phyloP scores from a whole-genome alignment of 768 basidiomycete species.

The Leccinum truebloodii region DNA sequence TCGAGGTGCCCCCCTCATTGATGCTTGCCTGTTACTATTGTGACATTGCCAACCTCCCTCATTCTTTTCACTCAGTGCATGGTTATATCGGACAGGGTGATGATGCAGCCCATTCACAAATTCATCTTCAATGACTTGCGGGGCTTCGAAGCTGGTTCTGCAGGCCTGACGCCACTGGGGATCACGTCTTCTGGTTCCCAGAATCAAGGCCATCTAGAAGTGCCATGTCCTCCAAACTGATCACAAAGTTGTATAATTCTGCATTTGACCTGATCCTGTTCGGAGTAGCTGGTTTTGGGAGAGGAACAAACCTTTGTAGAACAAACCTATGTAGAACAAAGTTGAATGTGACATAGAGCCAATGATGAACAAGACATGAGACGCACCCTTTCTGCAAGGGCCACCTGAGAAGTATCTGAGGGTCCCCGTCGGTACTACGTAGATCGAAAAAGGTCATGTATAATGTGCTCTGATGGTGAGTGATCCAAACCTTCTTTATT shows the following conservation, averaged over 20 bases:
- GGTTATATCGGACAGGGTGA: too few relatives aligned
- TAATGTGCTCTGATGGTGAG: neutral
- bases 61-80: too few relatives aligned
- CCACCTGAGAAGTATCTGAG: slow-evolving; percentile 88
- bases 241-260: slow-evolving; percentile 73
- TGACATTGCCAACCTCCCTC: too few relatives aligned
- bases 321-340: neutral
- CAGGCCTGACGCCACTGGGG: too few relatives aligned
- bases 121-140: too few relatives aligned
- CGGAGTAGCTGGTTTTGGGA: slow-evolving; percentile 79
- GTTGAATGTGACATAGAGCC: neutral
- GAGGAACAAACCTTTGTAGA: slow-evolving; percentile 76
- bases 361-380: slow-evolving; percentile 3
- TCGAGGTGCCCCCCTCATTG: too few relatives aligned
- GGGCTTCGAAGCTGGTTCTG: too few relatives aligned
- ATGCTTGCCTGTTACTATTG: too few relatives aligned
- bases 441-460: neutral
- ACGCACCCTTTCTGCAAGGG: slow-evolving; percentile 80
- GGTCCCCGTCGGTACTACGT: slow-evolving; percentile 57
- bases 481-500: slow-evolving; percentile 50
- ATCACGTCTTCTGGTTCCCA: slow-evolving; percentile 41
- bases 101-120: too few relatives aligned
- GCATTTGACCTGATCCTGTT: slow-evolving; percentile 73
- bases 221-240: slow-evolving; percentile 63
- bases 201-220: slow-evolving; percentile 68